Evolutionary conservation across 73 alveolate genomes (phyloP).

Genomic region (Paramecium primaurelia): DNA sequence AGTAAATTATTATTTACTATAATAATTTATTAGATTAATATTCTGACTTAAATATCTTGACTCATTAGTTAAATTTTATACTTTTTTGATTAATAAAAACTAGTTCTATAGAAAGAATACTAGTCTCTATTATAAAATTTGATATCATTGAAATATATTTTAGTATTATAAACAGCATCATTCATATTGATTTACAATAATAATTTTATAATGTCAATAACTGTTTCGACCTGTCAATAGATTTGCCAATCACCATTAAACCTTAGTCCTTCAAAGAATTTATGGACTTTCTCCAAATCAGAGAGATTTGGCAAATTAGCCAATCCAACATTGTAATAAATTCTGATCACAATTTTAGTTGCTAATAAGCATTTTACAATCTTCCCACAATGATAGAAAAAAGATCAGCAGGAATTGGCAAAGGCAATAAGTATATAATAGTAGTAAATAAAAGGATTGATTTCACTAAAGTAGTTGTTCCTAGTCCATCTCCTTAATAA

Average conservation of each 20-base stretch:
- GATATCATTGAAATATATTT: background rate
- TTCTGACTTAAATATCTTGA: background rate
- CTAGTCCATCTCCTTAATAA: constrained; percentile 19
- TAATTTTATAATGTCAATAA: constrained; percentile 32
- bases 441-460: background rate
- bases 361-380: constrained; percentile 9
- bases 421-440: background rate
- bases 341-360: background rate
- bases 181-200: background rate
- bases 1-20: no score
- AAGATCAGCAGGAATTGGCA: constrained; percentile 47
- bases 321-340: background rate
- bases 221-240: constrained; percentile 44
- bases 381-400: constrained; percentile 13
- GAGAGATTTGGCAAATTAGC: constrained; percentile 41
- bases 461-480: constrained; percentile 24
- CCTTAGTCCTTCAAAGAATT: constrained; percentile 11
- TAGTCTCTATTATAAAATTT: background rate
- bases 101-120: background rate
- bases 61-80: background rate
- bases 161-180: background rate
- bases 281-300: constrained; percentile 45
- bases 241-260: constrained; percentile 2
- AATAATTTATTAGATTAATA: background rate
- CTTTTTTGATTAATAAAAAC: background rate